These are phyloP conservation scores for Pyrrhoderma lamaoense DNA, from an alignment of 1,284 basidiomycete genomes.

Conservation along the genomic window DNA sequence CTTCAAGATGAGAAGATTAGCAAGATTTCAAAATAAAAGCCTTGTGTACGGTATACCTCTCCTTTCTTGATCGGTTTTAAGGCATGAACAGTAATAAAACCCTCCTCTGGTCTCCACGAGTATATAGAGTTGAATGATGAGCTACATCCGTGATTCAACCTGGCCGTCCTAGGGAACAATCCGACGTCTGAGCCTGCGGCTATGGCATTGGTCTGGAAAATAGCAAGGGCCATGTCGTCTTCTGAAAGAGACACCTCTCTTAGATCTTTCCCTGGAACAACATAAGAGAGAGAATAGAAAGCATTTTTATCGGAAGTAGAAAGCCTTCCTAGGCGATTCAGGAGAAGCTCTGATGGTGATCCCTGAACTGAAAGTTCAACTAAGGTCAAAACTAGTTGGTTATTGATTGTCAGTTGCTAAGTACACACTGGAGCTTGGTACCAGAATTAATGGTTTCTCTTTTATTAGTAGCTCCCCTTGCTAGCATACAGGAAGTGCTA, in stretches of 20 bases:
- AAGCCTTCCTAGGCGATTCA: slow-evolving; percentile 29
- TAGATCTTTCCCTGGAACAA: slow-evolving; percentile 37
- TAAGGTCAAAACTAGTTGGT: no score
- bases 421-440: slow-evolving; percentile 40
- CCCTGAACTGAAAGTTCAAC: slow-evolving; percentile 28
- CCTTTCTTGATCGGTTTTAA: slow-evolving; percentile 44
- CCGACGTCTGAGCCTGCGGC: slow-evolving; percentile 43
- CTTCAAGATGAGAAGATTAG: slow-evolving; percentile 25
- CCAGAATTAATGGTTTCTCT: slow-evolving; percentile 46
- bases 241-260: slow-evolving; percentile 29
- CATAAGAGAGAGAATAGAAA: slow-evolving; percentile 49
- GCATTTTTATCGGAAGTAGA: slow-evolving; percentile 28
- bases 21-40: not conserved
- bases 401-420: not conserved
- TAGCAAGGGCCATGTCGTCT: slow-evolving; percentile 45
- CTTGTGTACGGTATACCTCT: slow-evolving; percentile 31
- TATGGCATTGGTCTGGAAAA: slow-evolving; percentile 60
- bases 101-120: slow-evolving; percentile 42
- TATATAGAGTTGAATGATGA: slow-evolving; percentile 58
- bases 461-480: slow-evolving; percentile 50
- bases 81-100: slow-evolving; percentile 45
- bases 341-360: slow-evolving; percentile 40
- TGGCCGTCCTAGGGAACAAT: slow-evolving; percentile 53
- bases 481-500: slow-evolving; percentile 24
- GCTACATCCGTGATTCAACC: slow-evolving; percentile 59